These are phyloP conservation scores for Pseudocercospora pini-densiflorae DNA, from an alignment of 2,329 filamentous ascomycete species.

Conservation along the genomic window DNA sequence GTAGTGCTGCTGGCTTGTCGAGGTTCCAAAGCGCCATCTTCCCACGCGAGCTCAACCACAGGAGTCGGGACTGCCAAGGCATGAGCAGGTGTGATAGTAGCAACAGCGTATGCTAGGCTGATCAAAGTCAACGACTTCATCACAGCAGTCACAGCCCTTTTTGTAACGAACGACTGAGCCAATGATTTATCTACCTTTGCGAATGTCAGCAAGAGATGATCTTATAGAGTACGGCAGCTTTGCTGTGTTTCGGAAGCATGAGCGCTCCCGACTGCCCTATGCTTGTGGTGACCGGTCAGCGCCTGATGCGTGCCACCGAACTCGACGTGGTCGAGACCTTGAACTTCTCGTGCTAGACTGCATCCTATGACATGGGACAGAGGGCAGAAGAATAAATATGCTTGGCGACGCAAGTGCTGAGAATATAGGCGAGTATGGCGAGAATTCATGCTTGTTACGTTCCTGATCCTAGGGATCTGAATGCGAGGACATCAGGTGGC, in stretches of 20 bases:
- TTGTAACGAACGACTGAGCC: background rate
- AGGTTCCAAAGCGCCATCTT: slow-evolving; percentile 1
- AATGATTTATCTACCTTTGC: background rate
- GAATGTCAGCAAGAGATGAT: background rate
- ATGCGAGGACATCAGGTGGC: background rate
- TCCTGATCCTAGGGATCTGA: background rate
- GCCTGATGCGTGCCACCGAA: background rate
- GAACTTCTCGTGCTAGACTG: background rate
- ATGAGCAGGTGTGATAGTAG: slow-evolving; percentile 8
- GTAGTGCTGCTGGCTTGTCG: slow-evolving; percentile 6
- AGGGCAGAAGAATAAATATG: background rate
- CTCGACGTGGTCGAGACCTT: background rate
- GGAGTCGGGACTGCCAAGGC: slow-evolving; percentile 14
- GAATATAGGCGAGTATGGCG: background rate
- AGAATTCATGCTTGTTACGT: background rate
- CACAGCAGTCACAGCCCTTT: background rate
- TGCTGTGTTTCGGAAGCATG: background rate
- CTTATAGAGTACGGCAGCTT: background rate
- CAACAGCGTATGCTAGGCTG: slow-evolving; percentile 8
- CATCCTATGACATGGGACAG: background rate
- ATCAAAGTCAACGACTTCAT: slow-evolving; percentile 16
- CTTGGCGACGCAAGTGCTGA: background rate
- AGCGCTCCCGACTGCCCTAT: background rate
- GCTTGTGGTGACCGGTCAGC: background rate
- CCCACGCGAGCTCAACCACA: background rate